A percentile compares a stretch with the other conserved stretches of the same genome.
These are phyloP conservation scores for Lepidium didymum DNA, from an alignment of 345 rosid genomes.

Conservation along the genomic window DNA sequence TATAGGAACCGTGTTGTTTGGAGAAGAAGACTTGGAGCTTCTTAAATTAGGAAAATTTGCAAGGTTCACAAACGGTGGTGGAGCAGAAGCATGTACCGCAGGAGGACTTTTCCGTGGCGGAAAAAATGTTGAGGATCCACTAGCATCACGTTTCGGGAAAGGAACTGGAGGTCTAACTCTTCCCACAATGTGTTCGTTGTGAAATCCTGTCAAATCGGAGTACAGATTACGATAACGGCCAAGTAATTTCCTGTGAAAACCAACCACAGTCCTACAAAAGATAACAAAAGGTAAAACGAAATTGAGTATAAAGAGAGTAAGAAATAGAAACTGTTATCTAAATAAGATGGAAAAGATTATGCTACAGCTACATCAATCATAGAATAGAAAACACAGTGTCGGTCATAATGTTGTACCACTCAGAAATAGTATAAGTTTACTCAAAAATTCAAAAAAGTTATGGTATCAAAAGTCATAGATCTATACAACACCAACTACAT, in stretches of 20 bases:
- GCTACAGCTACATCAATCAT: background rate
- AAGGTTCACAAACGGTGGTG: constrained; percentile 1
- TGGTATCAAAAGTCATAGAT: background rate
- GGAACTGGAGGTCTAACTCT: background rate
- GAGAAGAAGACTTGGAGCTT: background rate
- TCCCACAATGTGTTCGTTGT: background rate
- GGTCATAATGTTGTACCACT: background rate
- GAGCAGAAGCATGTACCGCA: constrained; percentile 5
- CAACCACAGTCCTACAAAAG: constrained; percentile 4
- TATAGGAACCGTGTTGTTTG: background rate
- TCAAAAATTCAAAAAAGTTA: background rate
- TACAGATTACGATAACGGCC: constrained; percentile 6
- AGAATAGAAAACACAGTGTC: background rate
- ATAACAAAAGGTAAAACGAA: background rate
- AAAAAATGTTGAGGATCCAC: background rate
- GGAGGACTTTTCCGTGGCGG: background rate
- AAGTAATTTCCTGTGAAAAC: constrained; percentile 24
- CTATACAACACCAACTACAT: constrained; percentile 10
- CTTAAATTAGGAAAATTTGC: background rate
- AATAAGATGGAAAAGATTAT: background rate
- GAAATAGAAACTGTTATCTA: background rate
- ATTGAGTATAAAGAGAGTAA: background rate
- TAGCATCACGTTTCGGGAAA: background rate
- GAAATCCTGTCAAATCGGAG: background rate
- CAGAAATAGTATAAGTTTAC: background rate